Conservation (phyloP, 192 early-diverging fungal genomes). For the Rhizophagus sp. region DNA sequence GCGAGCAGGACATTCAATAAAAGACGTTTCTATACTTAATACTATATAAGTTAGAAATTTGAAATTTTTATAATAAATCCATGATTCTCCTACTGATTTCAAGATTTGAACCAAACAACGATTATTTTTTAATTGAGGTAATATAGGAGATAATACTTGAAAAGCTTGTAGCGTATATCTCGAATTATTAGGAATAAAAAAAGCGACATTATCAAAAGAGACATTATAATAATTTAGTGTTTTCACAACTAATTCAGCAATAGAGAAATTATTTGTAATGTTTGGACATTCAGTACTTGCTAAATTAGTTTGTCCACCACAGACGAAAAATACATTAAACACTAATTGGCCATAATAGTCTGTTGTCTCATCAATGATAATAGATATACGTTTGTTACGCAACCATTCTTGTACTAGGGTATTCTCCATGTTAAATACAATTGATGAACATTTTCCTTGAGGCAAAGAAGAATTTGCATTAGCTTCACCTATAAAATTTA, state of each 20-base stretch:
- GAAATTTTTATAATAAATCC: background rate
- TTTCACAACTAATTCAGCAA: background rate
- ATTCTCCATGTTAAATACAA: background rate
- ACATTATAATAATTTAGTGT: conserved; percentile 1
- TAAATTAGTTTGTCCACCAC: background rate
- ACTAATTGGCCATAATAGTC: background rate
- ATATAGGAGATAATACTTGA: conserved; percentile 5
- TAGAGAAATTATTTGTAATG: background rate
- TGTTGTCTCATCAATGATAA: conserved; percentile 5
- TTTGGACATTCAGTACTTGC: background rate
- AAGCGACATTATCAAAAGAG: background rate
- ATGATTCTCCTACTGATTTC: background rate
- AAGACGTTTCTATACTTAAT: background rate
- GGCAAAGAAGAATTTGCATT: background rate
- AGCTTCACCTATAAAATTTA: background rate
- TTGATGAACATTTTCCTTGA: background rate
- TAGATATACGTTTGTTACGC: background rate
- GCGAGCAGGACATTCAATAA: background rate
- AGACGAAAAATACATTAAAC: conserved; percentile 7
- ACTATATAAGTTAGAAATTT: background rate
- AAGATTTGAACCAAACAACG: background rate
- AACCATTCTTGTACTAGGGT: background rate
- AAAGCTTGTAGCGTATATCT: background rate
- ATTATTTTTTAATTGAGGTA: conserved; percentile 7
- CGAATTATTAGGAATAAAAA: conserved; percentile 14